Evolutionary conservation across 768 basidiomycete genomes (phyloP).

Genomic region (Mycena kentingensis): DNA sequence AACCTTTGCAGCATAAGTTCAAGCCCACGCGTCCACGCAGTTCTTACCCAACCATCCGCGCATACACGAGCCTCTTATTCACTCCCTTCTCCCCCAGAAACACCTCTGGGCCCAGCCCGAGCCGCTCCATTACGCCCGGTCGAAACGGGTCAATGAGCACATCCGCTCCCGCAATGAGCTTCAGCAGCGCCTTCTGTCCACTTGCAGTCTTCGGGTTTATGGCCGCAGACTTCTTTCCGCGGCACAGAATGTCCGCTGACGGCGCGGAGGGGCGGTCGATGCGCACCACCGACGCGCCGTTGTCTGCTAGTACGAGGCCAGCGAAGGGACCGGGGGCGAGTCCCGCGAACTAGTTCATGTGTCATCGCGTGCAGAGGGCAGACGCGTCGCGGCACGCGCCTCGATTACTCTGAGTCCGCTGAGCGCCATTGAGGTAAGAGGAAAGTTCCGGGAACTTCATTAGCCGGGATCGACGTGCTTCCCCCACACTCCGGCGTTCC

Average conservation of each 20-base stretch:
- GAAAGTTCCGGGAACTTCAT: background rate
- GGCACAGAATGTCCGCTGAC: slow-evolving; percentile 57
- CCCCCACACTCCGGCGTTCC: background rate
- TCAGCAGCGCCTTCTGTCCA: slow-evolving; percentile 57
- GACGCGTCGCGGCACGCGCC: slow-evolving; percentile 27
- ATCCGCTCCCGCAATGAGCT: slow-evolving; percentile 68
- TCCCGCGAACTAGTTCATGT: slow-evolving; percentile 70
- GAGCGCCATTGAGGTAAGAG: slow-evolving; percentile 42
- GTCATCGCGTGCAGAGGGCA: background rate
- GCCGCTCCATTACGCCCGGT: slow-evolving; percentile 78
- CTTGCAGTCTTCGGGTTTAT: slow-evolving; percentile 64
- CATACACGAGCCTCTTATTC: slow-evolving; percentile 70
- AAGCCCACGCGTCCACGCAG: slow-evolving; percentile 3
- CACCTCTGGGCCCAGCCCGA: slow-evolving; percentile 75
- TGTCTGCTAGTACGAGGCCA: slow-evolving; percentile 75
- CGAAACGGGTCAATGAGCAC: slow-evolving; percentile 83
- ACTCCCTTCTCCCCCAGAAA: slow-evolving; percentile 62
- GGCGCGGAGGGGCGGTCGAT: slow-evolving; percentile 61
- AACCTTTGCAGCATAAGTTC: slow-evolving; percentile 42
- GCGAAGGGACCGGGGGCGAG: slow-evolving; percentile 83
- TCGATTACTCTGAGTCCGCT: slow-evolving; percentile 54
- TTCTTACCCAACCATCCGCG: slow-evolving; percentile 72
- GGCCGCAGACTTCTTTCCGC: slow-evolving; percentile 75
- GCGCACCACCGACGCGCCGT: slow-evolving; percentile 75
- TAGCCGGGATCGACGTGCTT: too few species aligned